Percentiles rank a stretch among this genome's conserved stretches.
Evolutionary conservation across 441 rosid genomes (phyloP).

Genomic region (Erysimum cheiri): DNA sequence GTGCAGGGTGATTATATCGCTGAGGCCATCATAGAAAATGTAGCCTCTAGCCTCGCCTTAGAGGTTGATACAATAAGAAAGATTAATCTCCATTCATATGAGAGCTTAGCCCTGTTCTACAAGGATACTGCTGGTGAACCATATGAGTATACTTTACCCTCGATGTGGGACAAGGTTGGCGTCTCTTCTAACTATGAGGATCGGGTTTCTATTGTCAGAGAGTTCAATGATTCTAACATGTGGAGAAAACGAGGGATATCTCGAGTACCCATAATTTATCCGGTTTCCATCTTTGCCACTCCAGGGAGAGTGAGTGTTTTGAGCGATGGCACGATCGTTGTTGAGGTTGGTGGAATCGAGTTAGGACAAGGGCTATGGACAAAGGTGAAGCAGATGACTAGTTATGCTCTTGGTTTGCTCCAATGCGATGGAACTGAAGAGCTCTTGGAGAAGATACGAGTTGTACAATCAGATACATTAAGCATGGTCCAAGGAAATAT

Average conservation of each 20-base stretch:
- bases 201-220: slow-evolving; percentile 50
- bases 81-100: slow-evolving; percentile 70
- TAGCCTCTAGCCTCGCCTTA: slow-evolving; percentile 77
- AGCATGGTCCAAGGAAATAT: slow-evolving; percentile 78
- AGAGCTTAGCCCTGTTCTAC: slow-evolving; percentile 65
- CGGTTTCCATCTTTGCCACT: slow-evolving; percentile 53
- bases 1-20: slow-evolving; percentile 84
- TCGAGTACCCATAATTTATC: slow-evolving; percentile 61
- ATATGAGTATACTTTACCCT: slow-evolving; percentile 68
- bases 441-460: slow-evolving; percentile 68
- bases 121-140: slow-evolving; percentile 55
- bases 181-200: slow-evolving; percentile 50
- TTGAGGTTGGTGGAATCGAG: slow-evolving; percentile 96
- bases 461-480: slow-evolving; percentile 76
- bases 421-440: slow-evolving; percentile 52
- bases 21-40: slow-evolving; percentile 82
- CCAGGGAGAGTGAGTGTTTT: slow-evolving; percentile 89
- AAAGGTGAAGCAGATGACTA: slow-evolving; percentile 86
- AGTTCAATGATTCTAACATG: slow-evolving; percentile 61
- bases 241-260: slow-evolving; percentile 87
- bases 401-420: slow-evolving; percentile 69
- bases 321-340: slow-evolving; percentile 76
- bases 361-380: slow-evolving; percentile 97
- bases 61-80: slow-evolving; percentile 66
- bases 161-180: slow-evolving; percentile 74